A percentile compares a stretch with the other conserved stretches of the same genome.
phyloP scores from a whole-genome alignment of 2,329 filamentous ascomycete genomes.

The Penicillium sp. region DNA sequence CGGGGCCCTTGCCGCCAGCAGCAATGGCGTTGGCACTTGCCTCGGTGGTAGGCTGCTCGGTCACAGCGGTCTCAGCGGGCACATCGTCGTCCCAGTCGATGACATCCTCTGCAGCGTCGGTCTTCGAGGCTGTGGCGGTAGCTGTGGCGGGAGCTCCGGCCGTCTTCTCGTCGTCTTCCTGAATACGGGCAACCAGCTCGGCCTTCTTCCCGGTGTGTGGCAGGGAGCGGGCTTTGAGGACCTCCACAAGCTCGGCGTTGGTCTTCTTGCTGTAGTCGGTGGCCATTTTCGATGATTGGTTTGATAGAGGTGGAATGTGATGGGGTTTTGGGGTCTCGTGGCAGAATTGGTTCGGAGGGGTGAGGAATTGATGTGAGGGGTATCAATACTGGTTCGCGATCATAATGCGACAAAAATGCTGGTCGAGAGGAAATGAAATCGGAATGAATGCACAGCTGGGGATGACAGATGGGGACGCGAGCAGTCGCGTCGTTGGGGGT shows the following conservation, averaged over 20 bases:
- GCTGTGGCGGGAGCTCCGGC: constrained; percentile 15
- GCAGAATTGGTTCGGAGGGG: background rate
- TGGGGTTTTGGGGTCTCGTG: background rate
- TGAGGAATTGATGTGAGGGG: background rate
- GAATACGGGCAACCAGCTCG: constrained; percentile 49
- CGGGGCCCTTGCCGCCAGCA: constrained; percentile 39
- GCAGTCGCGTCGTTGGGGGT: constrained; percentile 1
- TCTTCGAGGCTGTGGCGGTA: constrained; percentile 26
- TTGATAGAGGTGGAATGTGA: background rate
- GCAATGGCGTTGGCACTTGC: constrained; percentile 36
- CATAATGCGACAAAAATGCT: constrained; percentile 7
- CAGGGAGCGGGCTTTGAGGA: constrained; percentile 51
- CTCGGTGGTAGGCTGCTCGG: constrained; percentile 31
- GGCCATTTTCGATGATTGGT: constrained; percentile 30
- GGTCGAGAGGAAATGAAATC: constrained; percentile 2
- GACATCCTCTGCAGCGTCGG: constrained; percentile 41
- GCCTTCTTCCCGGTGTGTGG: constrained; percentile 53
- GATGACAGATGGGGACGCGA: constrained; percentile 9
- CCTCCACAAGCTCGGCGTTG: constrained; percentile 51
- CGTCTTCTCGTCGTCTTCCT: constrained; percentile 43
- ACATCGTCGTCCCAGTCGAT: constrained; percentile 48
- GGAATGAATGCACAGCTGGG: constrained; percentile 5
- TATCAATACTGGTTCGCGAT: constrained; percentile 1
- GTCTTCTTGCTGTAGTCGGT: constrained; percentile 53
- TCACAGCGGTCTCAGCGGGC: constrained; percentile 23